Percentiles rank a stretch among this genome's conserved stretches.
phyloP scores from a whole-genome alignment of 306 rosid species.

The Prunus mira region DNA sequence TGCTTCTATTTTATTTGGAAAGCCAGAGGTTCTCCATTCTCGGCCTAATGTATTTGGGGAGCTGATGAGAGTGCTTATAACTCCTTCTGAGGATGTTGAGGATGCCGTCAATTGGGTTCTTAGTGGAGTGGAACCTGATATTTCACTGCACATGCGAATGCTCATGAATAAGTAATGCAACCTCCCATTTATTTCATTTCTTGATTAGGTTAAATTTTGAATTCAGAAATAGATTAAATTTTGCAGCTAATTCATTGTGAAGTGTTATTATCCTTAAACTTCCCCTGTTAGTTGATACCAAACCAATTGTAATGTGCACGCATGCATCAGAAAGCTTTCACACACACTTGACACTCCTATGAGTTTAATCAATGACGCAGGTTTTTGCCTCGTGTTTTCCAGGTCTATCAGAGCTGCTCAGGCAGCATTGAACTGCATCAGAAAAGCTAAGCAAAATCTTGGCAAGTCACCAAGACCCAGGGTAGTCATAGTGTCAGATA shows the following conservation, averaged over 20 bases:
- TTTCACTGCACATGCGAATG: constrained; percentile 94
- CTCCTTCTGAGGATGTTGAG: constrained; percentile 77
- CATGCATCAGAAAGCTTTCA: not conserved
- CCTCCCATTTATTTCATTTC: constrained; percentile 2
- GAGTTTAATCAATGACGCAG: constrained; percentile 11
- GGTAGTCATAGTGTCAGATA: constrained; percentile 84
- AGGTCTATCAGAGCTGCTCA: constrained; percentile 75
- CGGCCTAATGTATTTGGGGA: constrained; percentile 92
- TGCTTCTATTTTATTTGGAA: constrained; percentile 78
- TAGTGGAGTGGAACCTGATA: constrained; percentile 74
- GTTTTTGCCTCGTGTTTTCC: constrained; percentile 32
- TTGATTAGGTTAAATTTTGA: not conserved
- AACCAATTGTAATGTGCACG: not conserved
- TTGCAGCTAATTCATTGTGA: not conserved
- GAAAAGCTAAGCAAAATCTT: constrained; percentile 45
- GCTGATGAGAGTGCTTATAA: constrained; percentile 83
- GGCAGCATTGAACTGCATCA: constrained; percentile 72
- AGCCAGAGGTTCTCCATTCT: constrained; percentile 52
- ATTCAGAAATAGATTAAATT: not conserved
- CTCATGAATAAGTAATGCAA: constrained; percentile 69
- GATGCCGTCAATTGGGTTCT: constrained; percentile 83
- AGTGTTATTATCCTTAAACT: not conserved
- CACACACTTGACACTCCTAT: not conserved
- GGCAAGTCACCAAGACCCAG: constrained; percentile 48
- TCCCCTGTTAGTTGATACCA: not conserved